A percentile compares a stretch with the other conserved stretches of the same genome.
phyloP scores from a whole-genome alignment of 108 stramenopile species.

The Pseudonitzschia pungens region DNA sequence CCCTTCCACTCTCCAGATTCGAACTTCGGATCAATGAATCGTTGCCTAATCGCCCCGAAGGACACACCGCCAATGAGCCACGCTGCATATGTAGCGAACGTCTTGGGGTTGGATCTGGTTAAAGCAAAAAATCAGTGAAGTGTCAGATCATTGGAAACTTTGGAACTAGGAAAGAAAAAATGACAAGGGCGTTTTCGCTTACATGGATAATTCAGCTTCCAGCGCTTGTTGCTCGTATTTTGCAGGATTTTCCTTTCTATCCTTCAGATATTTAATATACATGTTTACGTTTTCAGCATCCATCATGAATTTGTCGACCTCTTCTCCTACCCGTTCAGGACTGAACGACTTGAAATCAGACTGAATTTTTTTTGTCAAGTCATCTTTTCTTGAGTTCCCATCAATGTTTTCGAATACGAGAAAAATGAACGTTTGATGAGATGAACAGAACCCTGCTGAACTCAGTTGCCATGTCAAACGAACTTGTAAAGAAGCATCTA shows the following conservation, averaged over 20 bases:
- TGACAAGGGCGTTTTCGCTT: neutral
- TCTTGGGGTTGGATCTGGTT: conserved; percentile 11
- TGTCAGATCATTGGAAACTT: neutral
- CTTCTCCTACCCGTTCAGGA: conserved; percentile 36
- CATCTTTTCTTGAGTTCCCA: conserved; percentile 48
- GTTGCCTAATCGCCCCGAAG: conserved; percentile 27
- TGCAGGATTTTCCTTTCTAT: conserved; percentile 59
- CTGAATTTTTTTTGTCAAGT: conserved; percentile 65
- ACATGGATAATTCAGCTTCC: conserved; percentile 15
- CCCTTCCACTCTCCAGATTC: conserved; percentile 46
- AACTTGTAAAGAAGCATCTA: neutral
- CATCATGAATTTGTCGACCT: conserved; percentile 75
- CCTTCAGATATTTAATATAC: conserved; percentile 61
- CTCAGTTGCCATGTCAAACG: neutral
- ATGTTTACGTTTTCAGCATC: conserved; percentile 78
- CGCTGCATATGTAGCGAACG: conserved; percentile 30
- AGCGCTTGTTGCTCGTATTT: conserved; percentile 4
- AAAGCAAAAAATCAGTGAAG: neutral
- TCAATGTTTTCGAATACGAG: neutral
- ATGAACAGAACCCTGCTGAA: conserved; percentile 1
- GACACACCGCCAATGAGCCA: conserved; percentile 35
- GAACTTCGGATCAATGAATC: conserved; percentile 37
- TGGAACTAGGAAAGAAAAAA: neutral
- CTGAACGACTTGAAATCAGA: conserved; percentile 54
- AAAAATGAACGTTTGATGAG: conserved; percentile 7